Conservation (phyloP, 306 rosid genomes). For the Cajanus cajan region DNA sequence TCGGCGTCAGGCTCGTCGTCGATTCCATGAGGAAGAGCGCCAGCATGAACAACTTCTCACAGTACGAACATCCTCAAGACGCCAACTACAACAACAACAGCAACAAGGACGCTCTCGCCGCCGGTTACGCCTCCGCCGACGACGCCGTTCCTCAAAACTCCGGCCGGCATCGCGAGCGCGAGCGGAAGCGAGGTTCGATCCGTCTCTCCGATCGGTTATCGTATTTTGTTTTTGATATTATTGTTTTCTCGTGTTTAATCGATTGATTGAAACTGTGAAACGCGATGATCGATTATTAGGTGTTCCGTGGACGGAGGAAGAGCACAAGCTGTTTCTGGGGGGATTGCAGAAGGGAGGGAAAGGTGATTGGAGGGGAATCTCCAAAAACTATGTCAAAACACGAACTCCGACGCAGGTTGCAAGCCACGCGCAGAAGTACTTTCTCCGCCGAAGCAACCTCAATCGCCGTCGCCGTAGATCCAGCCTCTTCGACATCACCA, state of each 20-base stretch:
- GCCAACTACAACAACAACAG: slow-evolving; percentile 8
- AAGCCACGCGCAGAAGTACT: slow-evolving; percentile 97
- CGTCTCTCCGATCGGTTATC: slow-evolving; percentile 23
- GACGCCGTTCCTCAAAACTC: slow-evolving; percentile 65
- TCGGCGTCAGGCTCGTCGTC: slow-evolving; percentile 87
- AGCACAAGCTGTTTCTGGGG: slow-evolving; percentile 85
- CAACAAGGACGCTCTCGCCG: slow-evolving; percentile 45
- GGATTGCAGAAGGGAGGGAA: slow-evolving; percentile 97
- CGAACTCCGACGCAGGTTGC: slow-evolving; percentile 99
- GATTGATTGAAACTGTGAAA: slow-evolving; percentile 10
- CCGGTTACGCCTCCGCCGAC: slow-evolving; percentile 87
- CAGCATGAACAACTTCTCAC: slow-evolving; percentile 91
- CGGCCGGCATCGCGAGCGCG: slow-evolving; percentile 74
- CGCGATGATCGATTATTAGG: slow-evolving; percentile 42
- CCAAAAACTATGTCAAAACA: slow-evolving; percentile 92
- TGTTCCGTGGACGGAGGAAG: slow-evolving; percentile 98
- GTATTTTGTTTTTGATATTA: neutral
- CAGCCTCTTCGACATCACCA: slow-evolving; percentile 95
- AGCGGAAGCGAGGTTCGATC: slow-evolving; percentile 87
- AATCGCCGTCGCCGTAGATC: slow-evolving; percentile 99
- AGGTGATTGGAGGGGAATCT: slow-evolving; percentile 99
- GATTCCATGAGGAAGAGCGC: slow-evolving; percentile 98
- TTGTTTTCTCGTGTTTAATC: neutral
- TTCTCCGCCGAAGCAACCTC: slow-evolving; percentile 84
- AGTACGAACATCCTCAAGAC: slow-evolving; percentile 71